Evolutionary conservation across 805 yeast genomes (phyloP).

Genomic region (Schizosaccharomyces octosporus): DNA sequence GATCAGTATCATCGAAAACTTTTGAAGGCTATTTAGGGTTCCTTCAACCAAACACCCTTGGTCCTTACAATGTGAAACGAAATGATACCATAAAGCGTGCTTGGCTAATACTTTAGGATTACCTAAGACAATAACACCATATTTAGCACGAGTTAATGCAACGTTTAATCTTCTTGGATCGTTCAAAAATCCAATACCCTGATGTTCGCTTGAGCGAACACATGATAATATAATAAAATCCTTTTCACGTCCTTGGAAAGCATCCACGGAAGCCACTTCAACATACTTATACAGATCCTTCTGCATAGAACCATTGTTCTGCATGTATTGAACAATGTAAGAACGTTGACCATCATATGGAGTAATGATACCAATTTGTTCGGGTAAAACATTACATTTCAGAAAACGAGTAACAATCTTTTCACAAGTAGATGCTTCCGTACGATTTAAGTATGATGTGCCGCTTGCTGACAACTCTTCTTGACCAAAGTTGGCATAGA

Average conservation of each 20-base stretch:
- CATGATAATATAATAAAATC: conserved; percentile 56
- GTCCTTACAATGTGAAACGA: conserved; percentile 56
- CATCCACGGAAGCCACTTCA: conserved; percentile 86
- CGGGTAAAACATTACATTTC: conserved; percentile 51
- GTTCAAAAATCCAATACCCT: conserved; percentile 56
- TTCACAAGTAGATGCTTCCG: conserved; percentile 77
- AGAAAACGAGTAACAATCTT: conserved; percentile 48
- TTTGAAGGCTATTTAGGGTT: conserved; percentile 50
- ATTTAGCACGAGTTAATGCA: conserved; percentile 69
- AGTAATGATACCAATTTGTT: conserved; percentile 74
- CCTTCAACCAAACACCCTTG: conserved; percentile 81
- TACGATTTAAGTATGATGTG: conserved; percentile 56
- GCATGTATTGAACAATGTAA: conserved; percentile 55
- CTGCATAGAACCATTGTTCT: conserved; percentile 40
- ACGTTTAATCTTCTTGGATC: conserved; percentile 76
- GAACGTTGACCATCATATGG: conserved; percentile 90
- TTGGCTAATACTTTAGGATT: conserved; percentile 55
- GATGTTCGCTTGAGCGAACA: conserved; percentile 55
- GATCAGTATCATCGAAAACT: conserved; percentile 31
- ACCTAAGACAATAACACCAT: conserved; percentile 59
- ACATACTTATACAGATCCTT: conserved; percentile 41
- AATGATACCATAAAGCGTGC: conserved; percentile 53
- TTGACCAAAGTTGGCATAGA: conserved; percentile 72
- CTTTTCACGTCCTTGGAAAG: conserved; percentile 80
- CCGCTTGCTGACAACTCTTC: conserved; percentile 74